Conservation (phyloP, 306 rosid genomes). For the Cicer pinnatifidum region DNA sequence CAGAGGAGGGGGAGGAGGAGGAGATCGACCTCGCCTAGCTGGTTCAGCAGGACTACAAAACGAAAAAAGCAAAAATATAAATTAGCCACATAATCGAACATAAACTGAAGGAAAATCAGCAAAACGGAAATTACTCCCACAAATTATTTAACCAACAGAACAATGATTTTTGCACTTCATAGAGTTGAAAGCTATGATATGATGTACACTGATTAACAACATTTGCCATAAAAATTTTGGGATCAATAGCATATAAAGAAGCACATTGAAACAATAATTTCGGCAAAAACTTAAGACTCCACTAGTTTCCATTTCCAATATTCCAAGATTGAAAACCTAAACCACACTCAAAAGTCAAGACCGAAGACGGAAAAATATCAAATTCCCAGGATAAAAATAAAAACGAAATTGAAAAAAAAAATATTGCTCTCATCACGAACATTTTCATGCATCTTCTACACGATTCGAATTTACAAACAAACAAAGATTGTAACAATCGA, state of each 20-base stretch:
- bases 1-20: constrained; percentile 47
- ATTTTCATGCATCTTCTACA: constrained; percentile 5
- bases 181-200: neutral
- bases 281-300: too few species aligned
- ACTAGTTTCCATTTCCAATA: neutral
- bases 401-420: too few species aligned
- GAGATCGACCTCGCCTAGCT: constrained; percentile 74
- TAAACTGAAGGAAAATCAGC: neutral
- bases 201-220: neutral
- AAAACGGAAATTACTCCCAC: neutral
- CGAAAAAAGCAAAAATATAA: neutral
- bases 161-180: neutral
- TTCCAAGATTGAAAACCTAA: neutral
- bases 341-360: neutral
- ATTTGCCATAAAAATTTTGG: neutral
- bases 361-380: neutral
- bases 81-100: neutral
- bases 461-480: constrained; percentile 11
- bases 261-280: neutral
- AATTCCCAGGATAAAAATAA: neutral
- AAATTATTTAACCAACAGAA: neutral
- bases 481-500: neutral
- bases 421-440: neutral
- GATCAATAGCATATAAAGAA: constrained; percentile 1
- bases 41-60: constrained; percentile 62